Evolutionary conservation across 2,329 filamentous ascomycete genomes (phyloP), one percentile per base, ranked within the genome.

Genomic region (Arachnopeziza araneosa): DNA sequence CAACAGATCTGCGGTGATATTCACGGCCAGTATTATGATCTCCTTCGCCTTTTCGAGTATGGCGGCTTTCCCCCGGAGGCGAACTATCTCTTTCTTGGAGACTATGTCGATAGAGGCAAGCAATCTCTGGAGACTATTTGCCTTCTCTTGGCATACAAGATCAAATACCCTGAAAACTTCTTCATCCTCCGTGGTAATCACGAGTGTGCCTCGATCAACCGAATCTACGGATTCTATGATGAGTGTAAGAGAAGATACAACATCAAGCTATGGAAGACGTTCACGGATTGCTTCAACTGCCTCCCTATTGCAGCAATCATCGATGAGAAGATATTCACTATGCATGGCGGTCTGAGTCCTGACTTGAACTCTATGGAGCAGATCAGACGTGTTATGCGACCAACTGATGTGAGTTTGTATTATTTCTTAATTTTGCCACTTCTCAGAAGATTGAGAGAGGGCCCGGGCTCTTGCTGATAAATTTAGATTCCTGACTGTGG

Each of bases 311-410:
- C 93, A 60, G 93, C 95, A 68, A 99, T 99, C 78, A 97, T 99
- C 71, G 93, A 96, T 73, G 95, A 97, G 83, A 99, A 98, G 88
- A 99, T 99, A 75, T 98, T 99, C 82, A 97, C 93, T 74, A 97
- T 99, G 93, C 95, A 99, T 79, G 95, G 95, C 74, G 95, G 95
- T 73, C 80, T 99, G 72, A 97, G 92, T 77, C 95, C 95, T 52
- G 95, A 97, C 75, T 83, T 99, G 67, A 97, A 98, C 83, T 97
- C 93, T 36, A 99, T 99, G 95, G 95, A 99, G 81, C 93, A 99
- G 82, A 99, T 99, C 71, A 91, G 95, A 75, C 90, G 93, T 70
- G 93, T 99, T 69, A 98, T 98, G 93, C 89, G 95, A 72, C 95
- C 95, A 63, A 99, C 95, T 71, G 95, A 99, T 83, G 93, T 98